Evolutionary conservation across 225 moss, liverwort and hornwort genomes (phyloP), one percentile per base, ranked within the genome.

Genomic region (Anthoceros angustus): DNA sequence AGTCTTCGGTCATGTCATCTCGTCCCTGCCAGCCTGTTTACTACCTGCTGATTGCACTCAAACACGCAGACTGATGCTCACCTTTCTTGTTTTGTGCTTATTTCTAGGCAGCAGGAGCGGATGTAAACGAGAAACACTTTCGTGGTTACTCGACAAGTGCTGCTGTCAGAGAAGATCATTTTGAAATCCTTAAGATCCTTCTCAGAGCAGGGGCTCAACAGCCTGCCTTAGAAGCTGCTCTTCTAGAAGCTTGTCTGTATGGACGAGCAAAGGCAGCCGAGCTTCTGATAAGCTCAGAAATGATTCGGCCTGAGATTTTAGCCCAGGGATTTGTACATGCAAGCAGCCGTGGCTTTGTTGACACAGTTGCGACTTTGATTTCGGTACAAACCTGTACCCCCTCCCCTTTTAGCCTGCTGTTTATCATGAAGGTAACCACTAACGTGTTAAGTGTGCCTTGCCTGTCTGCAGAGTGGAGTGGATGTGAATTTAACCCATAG

Each of bases 281-380:
- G 76, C 79, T 79, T 61, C 45, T 82, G 40, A 82, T 79, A 10
- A 70, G 68, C 72, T 79, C 79, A 18, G 82, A 82, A 62, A 73
- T 82, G 72, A 79, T 74, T 16, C 69, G 82, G 26, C 77, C 76
- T 14, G 82, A 82, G 23, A 74, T 82, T 2, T 41, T 79, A n/a
- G 79, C 82, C 7, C 82, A 82, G 66, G 82, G 76, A 12, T 74
- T 82, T 41, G 76, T 82, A 40, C 76, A 82, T 60, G 79, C 82
- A n/a, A 74, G 79, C 39, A 82, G 68, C 48, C 71, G 82, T 24
- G 82, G 82, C 26, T 76, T 82, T 49, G 79, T 82, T 39, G 82
- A 79, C 41, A 69, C 79, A 24, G 74, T 82, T 38, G 74, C 76
- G 7, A 77, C 76, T 42, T 74, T 82, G 23, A 77, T 79, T 25